Percentiles rank a stretch among this genome's conserved stretches.
Evolutionary conservation across 140 eudicot genomes (phyloP).

Genomic region (Senecio squalidus): DNA sequence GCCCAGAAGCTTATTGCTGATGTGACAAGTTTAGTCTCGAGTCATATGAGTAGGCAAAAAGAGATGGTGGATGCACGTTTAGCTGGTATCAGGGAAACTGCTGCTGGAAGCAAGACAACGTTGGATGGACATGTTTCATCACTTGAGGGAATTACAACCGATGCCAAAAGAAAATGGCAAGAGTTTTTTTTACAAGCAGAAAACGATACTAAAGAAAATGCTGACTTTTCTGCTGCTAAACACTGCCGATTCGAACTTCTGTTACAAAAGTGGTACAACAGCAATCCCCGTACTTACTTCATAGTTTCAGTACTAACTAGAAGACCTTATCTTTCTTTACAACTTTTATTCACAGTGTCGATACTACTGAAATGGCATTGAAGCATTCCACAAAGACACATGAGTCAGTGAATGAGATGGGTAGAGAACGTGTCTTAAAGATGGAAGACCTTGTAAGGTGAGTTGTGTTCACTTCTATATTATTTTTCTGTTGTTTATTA

Average conservation of each 20-base stretch:
- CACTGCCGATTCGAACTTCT: slow-evolving; percentile 89
- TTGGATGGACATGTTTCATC: slow-evolving; percentile 75
- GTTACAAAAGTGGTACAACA: slow-evolving; percentile 64
- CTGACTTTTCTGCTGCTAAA: slow-evolving; percentile 90
- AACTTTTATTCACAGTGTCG: slow-evolving; percentile 43
- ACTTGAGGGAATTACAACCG: slow-evolving; percentile 67
- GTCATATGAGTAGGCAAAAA: slow-evolving; percentile 70
- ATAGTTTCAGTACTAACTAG: neutral
- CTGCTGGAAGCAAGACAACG: slow-evolving; percentile 43
- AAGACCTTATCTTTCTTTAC: neutral
- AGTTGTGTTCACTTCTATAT: slow-evolving; percentile 6
- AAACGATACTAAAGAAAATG: slow-evolving; percentile 52
- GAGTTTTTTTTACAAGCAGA: slow-evolving; percentile 72
- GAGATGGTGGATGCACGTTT: slow-evolving; percentile 90
- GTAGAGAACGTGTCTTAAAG: slow-evolving; percentile 39
- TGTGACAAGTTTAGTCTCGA: slow-evolving; percentile 62
- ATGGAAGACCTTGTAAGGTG: slow-evolving; percentile 56
- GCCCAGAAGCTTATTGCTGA: slow-evolving; percentile 90
- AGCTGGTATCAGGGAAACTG: slow-evolving; percentile 55
- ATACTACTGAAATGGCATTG: slow-evolving; percentile 48
- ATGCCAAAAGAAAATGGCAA: slow-evolving; percentile 96
- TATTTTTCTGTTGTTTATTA: neutral
- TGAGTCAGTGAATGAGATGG: slow-evolving; percentile 46
- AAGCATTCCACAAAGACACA: slow-evolving; percentile 53
- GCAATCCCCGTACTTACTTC: neutral